Evolutionary conservation across 139 green algal species (phyloP), one percentile per base, ranked within the genome.

Genomic region (Desmodesmus armatus): DNA sequence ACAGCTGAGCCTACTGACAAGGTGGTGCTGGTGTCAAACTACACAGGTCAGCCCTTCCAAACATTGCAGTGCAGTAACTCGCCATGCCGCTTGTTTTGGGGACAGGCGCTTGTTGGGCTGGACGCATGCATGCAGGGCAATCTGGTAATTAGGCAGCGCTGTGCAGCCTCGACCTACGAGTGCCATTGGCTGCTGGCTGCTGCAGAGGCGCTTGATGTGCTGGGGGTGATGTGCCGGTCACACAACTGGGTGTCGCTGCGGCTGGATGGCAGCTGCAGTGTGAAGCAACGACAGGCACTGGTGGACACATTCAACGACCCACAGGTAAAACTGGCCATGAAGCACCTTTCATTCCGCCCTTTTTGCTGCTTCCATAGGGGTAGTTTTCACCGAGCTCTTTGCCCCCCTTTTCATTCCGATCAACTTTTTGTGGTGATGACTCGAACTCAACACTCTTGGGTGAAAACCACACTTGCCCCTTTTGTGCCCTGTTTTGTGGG

Each of bases 241-340:
- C 82, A 91, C 41, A 27, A 53, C 31, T 99, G 98, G 91, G 92
- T 91, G 1, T 94, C 82, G 29, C 80, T 99, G 60, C 91, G 94
- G 11, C 92, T 99, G 74, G 96, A 99, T 69, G 97, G 97, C 76
- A 91, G 80, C 60, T 96, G 91, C 29, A 87, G 82, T 47, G 92
- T 98, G 47, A 96, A 92, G 84, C 96, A 97, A 88, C 91, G 97
- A 21, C 93, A 98, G 88, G 96, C 97, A 69, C 91, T 99, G 58
- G 97, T 99, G 49, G 90, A 96, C 78, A 77, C 73, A 17, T 97
- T 97, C 91, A 97, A 97, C 87, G 91, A 96, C 86, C 77, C 87
- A 19, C 27, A 82, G 75, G 75, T 78, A 43, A 41, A 40, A 41
- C 19, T 7, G 6, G 0, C 40, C 67, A 21, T 75, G 23, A 7